phyloP scores from a whole-genome alignment of 169 alveolate genomes.

The Cryptosporidium sp. region DNA sequence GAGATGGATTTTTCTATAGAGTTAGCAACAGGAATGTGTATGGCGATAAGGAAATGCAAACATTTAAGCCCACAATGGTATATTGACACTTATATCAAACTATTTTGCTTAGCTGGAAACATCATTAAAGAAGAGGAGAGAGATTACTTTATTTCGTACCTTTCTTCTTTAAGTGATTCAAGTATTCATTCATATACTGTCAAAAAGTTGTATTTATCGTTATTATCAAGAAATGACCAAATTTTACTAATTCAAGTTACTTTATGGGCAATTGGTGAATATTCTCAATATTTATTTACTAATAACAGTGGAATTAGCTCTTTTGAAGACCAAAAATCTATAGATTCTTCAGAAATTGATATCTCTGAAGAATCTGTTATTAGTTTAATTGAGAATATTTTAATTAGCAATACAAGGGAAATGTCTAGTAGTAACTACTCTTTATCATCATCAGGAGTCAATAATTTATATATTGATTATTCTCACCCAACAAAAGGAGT shows the following conservation, averaged over 20 bases:
- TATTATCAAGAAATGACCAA: conserved; percentile 87
- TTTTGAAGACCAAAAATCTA: neutral
- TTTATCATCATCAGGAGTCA: conserved; percentile 1
- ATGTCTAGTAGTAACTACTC: conserved; percentile 17
- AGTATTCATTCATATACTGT: conserved; percentile 86
- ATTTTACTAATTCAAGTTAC: conserved; percentile 90
- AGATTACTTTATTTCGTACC: conserved; percentile 84
- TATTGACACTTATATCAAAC: conserved; percentile 91
- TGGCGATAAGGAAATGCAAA: conserved; percentile 86
- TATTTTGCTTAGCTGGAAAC: conserved; percentile 91
- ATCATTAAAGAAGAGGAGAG: conserved; percentile 83
- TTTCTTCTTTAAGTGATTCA: conserved; percentile 82
- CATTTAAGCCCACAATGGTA: conserved; percentile 88
- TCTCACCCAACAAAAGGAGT: conserved; percentile 42
- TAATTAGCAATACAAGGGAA: conserved; percentile 19
- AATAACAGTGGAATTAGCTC: conserved; percentile 2
- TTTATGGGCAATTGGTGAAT: conserved; percentile 93
- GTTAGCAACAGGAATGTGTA: conserved; percentile 76
- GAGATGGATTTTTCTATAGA: conserved; percentile 89
- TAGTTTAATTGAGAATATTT: conserved; percentile 16
- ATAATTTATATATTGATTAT: conserved; percentile 23
- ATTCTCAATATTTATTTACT: conserved; percentile 60
- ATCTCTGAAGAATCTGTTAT: conserved; percentile 27
- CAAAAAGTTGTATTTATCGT: conserved; percentile 83
- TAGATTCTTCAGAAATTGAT: conserved; percentile 42